Evolutionary conservation across 2,329 filamentous ascomycete genomes (phyloP).

Genomic region (Cadophora sp.): DNA sequence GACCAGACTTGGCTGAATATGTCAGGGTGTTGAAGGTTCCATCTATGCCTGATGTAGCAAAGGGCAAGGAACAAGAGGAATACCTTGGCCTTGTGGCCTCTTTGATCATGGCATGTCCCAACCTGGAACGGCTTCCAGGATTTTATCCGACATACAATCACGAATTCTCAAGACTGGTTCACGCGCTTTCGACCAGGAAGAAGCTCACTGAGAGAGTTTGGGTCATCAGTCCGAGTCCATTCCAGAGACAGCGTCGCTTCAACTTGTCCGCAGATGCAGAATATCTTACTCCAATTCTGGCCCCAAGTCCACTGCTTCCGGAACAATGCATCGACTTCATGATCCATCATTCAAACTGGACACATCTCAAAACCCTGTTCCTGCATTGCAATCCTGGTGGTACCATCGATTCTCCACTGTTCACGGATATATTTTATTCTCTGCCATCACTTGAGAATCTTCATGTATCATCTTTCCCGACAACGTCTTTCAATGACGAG

Average conservation of each 20-base stretch:
- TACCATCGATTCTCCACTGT: slow-evolving; percentile 57
- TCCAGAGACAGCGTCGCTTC: slow-evolving; percentile 46
- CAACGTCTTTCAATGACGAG: slow-evolving; percentile 62
- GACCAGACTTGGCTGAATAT: slow-evolving; percentile 58
- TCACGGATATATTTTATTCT: slow-evolving; percentile 56
- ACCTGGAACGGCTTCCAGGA: slow-evolving; percentile 64
- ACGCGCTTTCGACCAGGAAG: slow-evolving; percentile 63
- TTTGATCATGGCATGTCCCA: slow-evolving; percentile 69
- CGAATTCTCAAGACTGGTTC: slow-evolving; percentile 61
- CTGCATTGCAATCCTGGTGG: slow-evolving; percentile 65
- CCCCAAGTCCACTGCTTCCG: slow-evolving; percentile 50
- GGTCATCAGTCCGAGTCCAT: slow-evolving; percentile 51
- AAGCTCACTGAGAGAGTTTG: slow-evolving; percentile 65
- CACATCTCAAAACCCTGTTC: slow-evolving; percentile 59
- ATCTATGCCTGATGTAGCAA: slow-evolving; percentile 50
- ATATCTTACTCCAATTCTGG: slow-evolving; percentile 34
- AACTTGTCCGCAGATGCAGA: slow-evolving; percentile 36
- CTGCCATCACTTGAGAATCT: slow-evolving; percentile 63
- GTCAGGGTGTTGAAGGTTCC: slow-evolving; percentile 66
- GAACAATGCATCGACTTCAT: slow-evolving; percentile 54
- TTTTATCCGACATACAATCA: slow-evolving; percentile 61
- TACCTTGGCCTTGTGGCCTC: slow-evolving; percentile 66
- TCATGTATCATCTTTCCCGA: slow-evolving; percentile 63
- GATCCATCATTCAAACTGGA: slow-evolving; percentile 61
- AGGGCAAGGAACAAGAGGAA: slow-evolving; percentile 48